Conservation (phyloP, 2,329 filamentous ascomycete species). For the Diplodia corticola region DNA sequence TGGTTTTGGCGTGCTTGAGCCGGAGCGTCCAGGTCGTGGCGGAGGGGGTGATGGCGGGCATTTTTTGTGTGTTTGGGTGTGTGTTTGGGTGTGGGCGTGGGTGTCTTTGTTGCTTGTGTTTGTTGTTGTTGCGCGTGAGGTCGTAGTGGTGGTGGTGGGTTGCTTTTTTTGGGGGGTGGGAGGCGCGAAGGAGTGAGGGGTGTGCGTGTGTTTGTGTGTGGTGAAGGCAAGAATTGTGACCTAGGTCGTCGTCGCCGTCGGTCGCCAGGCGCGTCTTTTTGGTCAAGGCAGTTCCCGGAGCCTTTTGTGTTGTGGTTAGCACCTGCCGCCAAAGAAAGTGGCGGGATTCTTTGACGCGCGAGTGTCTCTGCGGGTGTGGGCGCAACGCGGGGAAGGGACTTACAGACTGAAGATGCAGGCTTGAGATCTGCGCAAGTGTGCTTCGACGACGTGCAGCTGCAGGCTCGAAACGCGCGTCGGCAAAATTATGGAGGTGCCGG, state of each 20-base stretch:
- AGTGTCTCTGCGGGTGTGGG: background rate
- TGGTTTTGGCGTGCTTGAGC: conserved; percentile 49
- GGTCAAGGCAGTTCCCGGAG: background rate
- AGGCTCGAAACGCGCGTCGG: background rate
- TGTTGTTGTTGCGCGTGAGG: background rate
- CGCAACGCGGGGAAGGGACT: background rate
- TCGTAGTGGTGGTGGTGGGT: no score
- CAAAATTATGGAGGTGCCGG: background rate
- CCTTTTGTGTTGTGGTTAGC: background rate
- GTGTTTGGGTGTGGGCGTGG: background rate
- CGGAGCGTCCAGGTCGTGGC: conserved; percentile 45
- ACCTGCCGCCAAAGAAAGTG: background rate
- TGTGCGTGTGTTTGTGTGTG: no score
- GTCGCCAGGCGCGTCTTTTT: background rate
- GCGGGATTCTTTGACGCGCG: background rate
- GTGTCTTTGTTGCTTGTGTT: no score
- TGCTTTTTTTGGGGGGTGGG: background rate
- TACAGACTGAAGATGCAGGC: background rate
- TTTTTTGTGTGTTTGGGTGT: background rate
- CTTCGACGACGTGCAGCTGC: background rate
- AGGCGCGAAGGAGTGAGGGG: background rate
- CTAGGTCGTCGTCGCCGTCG: no score
- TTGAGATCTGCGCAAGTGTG: background rate
- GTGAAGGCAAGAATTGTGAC: background rate
- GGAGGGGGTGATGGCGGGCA: conserved; percentile 29